A percentile compares a stretch with the other conserved stretches of the same genome.
Evolutionary conservation across 352 stramenopile genomes (phyloP).

Genomic region (Phytophthora sp.): DNA sequence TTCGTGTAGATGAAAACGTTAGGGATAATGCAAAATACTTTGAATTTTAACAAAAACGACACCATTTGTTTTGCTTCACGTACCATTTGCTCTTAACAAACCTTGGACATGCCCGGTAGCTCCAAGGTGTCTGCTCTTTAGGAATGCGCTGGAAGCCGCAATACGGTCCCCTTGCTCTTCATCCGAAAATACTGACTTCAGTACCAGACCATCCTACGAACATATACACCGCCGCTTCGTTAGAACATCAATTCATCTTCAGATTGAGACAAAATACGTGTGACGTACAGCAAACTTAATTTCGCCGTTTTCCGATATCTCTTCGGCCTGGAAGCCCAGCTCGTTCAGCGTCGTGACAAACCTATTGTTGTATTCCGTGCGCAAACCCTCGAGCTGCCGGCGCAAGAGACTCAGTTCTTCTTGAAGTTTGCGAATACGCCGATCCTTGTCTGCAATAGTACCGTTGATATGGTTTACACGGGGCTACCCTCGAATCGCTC

Average conservation of each 20-base stretch:
- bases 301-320: slow-evolving; percentile 76
- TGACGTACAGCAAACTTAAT: slow-evolving; percentile 78
- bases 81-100: slow-evolving; percentile 34
- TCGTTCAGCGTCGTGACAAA: slow-evolving; percentile 77
- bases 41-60: not conserved
- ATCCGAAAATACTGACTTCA: slow-evolving; percentile 68
- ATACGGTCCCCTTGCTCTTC: slow-evolving; percentile 11
- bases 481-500: slow-evolving; percentile 33
- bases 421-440: slow-evolving; percentile 83
- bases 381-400: slow-evolving; percentile 69
- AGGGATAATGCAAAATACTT: no score
- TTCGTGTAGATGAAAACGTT: not conserved
- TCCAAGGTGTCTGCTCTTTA: slow-evolving; percentile 15
- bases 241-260: no score
- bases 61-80: not conserved
- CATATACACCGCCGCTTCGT: no score
- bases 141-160: slow-evolving; percentile 1
- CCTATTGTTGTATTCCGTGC: slow-evolving; percentile 77
- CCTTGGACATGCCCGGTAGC: slow-evolving; percentile 15
- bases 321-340: slow-evolving; percentile 81
- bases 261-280: no score
- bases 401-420: slow-evolving; percentile 70
- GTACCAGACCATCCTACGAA: slow-evolving; percentile 67
- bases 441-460: slow-evolving; percentile 84
- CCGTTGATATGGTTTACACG: slow-evolving; percentile 88